Base-by-base conservation (phyloP, 2,329 filamentous ascomycete genomes). In the Hypoxylon rubiginosum region DNA sequence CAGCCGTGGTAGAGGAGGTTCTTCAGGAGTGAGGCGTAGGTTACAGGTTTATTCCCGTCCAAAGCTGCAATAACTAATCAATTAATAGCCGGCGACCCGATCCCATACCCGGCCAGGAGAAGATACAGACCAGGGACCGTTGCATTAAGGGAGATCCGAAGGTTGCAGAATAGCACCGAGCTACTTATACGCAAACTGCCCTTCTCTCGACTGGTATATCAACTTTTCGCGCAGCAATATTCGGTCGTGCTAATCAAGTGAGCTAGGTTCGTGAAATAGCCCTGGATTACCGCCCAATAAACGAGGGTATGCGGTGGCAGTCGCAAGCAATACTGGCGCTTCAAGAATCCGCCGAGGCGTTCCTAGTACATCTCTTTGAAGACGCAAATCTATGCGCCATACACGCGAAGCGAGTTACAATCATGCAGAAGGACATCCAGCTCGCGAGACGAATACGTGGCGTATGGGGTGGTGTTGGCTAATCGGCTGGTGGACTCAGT, bases 401-500 rank as follows among this genome's bases (percentile, higher is more conserved):
- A 74, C 95, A 98, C 81, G 96, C 95, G 67, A 97, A 97, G 84
- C 87, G 95, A 78, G 94, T 98, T 57, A 98, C 95, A 39, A 97
- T 97, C 74, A 95, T 97, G 92, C 94, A 96, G 81, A 97, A 97
- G 83, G 96, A 98, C 80, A 97, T 99, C 74, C 95, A 97, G 82
- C 87, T 98, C 66, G 95, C 95, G 19, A 84, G 92, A 74, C 83
- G 92, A 71, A 94, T 95, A 81, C 85, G 92, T 55, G 92, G 92
- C 11, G 86, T 90, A 49, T 94, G 91, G 91, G 92, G 90, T 50
- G 91, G 91, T 4, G 72, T 84, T 82, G 81, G 91, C 80, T 81
- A 87, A 81, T 3, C 24, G 69, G 71, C 56, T 34, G 26, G 1
- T 17, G 21, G 26, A 45, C 13, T 30, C 45, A n/a, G 3, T 21